Base-by-base conservation (phyloP, 73 alveolate species). In the Urostyla sp. region DNA sequence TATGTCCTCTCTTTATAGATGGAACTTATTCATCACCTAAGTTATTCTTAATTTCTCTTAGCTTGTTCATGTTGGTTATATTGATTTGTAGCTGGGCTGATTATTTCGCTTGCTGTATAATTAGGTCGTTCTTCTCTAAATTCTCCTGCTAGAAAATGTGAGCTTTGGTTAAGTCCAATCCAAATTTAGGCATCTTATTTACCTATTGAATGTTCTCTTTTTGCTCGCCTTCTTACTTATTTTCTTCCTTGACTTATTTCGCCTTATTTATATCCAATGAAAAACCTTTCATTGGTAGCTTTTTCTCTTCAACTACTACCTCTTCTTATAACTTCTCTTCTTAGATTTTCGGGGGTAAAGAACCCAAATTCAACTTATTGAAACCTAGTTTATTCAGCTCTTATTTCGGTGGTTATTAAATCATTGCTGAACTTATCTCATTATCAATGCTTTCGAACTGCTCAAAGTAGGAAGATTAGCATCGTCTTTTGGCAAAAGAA, bases 111-210 rank as follows among this genome's bases (percentile, higher is more conserved):
- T 69, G 44, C 49, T 44, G 30, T 1, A 69, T 69, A 2, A 69
- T 69, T 27, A 46, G 49, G 40, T 45, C 83, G 15, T 44, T 69
- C 23, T 69, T 69, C 69, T 8, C 23, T 28, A 69, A 27, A 6
- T 26, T 21, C 30, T 69, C 83, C 31, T 69, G 23, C 23, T 69
- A 37, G 32, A 37, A 48, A 34, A 18, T 69, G 20, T 69, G 72
- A n/a, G 92, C 92, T 35, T 75, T 73, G 27, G 92, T 73, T 0
- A 84, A 52, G 43, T 84, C 92, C 21, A 84, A 46, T 4, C 92
- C 87, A 15, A 84, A 27, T 46, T 85, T 84, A 30, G 49, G 80
- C 1, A 43, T 28, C 46, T 18, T 36, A 30, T 66, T 66, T 24
- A 40, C 44, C 16, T 10, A 16, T n/a, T n/a, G n/a, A n/a, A n/a